Evolutionary conservation across 2,329 filamentous ascomycete species (phyloP).

Genomic region (Thielaviopsis euricoi): DNA sequence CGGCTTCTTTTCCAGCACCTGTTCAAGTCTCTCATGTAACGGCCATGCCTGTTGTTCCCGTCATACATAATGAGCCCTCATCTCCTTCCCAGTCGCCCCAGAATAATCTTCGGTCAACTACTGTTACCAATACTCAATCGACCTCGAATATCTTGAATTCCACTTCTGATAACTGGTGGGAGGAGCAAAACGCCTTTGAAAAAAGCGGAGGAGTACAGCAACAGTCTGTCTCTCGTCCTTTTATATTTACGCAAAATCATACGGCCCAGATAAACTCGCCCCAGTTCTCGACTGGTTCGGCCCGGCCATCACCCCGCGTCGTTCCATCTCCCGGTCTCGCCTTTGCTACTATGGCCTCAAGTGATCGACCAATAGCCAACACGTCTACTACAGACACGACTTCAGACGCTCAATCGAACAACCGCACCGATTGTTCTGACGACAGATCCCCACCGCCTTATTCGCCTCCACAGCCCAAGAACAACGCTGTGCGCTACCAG

Average conservation of each 20-base stretch:
- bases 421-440: neutral
- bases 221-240: neutral
- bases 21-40: neutral
- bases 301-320: slow-evolving; percentile 1
- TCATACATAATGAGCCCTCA: slow-evolving; percentile 4
- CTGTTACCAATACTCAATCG: neutral
- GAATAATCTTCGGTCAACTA: neutral
- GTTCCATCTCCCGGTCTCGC: slow-evolving; percentile 8
- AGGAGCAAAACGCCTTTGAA: neutral
- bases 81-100: slow-evolving; percentile 7
- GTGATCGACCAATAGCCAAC: slow-evolving; percentile 1
- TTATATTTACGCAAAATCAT: neutral
- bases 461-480: slow-evolving; percentile 28
- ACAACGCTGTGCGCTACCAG: slow-evolving; percentile 30
- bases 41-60: slow-evolving; percentile 5
- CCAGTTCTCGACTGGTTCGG: neutral
- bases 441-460: slow-evolving; percentile 34
- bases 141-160: neutral
- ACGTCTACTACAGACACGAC: neutral
- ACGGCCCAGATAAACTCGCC: neutral
- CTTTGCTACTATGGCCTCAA: slow-evolving; percentile 13
- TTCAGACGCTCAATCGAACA: slow-evolving; percentile 8
- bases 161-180: slow-evolving; percentile 5
- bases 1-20: neutral
- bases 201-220: neutral